Evolutionary conservation across 2,329 filamentous ascomycete species (phyloP).

Genomic region (Colletotrichum neosansevieriae): DNA sequence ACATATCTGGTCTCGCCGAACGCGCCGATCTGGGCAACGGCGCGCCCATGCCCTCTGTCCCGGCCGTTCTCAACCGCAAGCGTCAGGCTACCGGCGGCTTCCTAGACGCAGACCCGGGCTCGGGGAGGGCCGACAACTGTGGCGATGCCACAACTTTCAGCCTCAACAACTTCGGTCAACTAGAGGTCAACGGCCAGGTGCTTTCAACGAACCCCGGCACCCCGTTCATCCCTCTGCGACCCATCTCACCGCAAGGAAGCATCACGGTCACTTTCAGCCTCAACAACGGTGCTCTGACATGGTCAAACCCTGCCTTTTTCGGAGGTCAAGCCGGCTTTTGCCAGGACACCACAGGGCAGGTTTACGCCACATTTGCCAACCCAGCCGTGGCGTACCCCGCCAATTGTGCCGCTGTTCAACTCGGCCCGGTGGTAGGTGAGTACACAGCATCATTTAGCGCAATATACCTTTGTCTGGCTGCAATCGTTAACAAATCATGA

Average conservation of each 20-base stretch:
- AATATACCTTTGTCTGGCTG: background rate
- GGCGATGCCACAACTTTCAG: background rate
- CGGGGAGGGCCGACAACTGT: background rate
- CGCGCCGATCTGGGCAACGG: background rate
- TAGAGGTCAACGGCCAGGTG: conserved; percentile 7
- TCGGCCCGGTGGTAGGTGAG: conserved; percentile 28
- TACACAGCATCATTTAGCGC: background rate
- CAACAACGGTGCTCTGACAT: conserved; percentile 25
- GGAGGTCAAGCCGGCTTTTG: conserved; percentile 36
- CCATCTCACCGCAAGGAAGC: conserved; percentile 12
- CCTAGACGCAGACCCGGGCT: background rate
- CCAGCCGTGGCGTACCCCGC: conserved; percentile 30
- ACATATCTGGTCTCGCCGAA: background rate
- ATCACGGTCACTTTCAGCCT: conserved; percentile 27
- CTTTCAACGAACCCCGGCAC: conserved; percentile 27
- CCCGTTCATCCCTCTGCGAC: conserved; percentile 27
- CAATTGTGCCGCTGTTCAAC: conserved; percentile 9
- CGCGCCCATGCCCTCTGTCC: conserved; percentile 17
- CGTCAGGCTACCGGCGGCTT: conserved; percentile 22
- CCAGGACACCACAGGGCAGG: conserved; percentile 18
- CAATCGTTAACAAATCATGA: background rate
- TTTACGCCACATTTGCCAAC: conserved; percentile 33
- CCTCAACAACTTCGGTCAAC: conserved; percentile 26
- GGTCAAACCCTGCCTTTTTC: conserved; percentile 31
- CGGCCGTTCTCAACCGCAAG: conserved; percentile 11